Base-by-base conservation (phyloP, 345 rosid genomes). In the Hypericum perforatum region DNA sequence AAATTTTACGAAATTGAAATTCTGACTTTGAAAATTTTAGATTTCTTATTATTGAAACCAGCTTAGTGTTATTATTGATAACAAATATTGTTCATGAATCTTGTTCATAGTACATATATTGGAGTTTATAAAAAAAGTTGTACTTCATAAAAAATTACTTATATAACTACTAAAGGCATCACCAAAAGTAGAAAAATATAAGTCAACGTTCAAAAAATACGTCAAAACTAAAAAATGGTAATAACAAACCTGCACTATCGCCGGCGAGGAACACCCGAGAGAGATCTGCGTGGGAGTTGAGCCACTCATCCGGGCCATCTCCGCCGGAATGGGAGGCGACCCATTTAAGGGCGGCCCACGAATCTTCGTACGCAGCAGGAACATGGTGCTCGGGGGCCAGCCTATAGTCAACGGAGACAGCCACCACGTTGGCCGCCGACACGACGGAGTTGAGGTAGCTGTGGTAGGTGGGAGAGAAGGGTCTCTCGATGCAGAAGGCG, bases 331-430 rank as follows among this genome's bases (percentile, higher is more conserved):
- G 79, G n/a, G 74, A 69, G 2, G 64, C 67, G 0, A 66, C 71
- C 79, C 80, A 72, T 16, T 57, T 43, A 11, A 78, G 58, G 2
- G 80, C 73, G 6, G 63, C 63, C 76, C 80, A 73, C 0, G 72
- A 75, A 15, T 78, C 78, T 9, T 75, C 78, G 0, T 73, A 53
- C 1, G 73, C 67, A 0, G 42, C 37, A 0, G 84, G 84, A 4
- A 75, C 9, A 0, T 49, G 65, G 48, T 70, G 43, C 56, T 78
- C 73, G 0, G 75, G 78, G 15, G 78, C 80, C 36, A 64, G 37
- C 38, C 80, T 59, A 37, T 70, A 78, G 43, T 70, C 65, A 8
- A 78, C 51, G 1, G 80, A 73, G 51, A 73, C 65, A 1, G 49
- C 71, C 0, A 70, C 8, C 3, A 51, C 60, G 7, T 63, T 58